Evolutionary conservation across 208 protist species (phyloP).

Genomic region (Trypanosoma conorhini): DNA sequence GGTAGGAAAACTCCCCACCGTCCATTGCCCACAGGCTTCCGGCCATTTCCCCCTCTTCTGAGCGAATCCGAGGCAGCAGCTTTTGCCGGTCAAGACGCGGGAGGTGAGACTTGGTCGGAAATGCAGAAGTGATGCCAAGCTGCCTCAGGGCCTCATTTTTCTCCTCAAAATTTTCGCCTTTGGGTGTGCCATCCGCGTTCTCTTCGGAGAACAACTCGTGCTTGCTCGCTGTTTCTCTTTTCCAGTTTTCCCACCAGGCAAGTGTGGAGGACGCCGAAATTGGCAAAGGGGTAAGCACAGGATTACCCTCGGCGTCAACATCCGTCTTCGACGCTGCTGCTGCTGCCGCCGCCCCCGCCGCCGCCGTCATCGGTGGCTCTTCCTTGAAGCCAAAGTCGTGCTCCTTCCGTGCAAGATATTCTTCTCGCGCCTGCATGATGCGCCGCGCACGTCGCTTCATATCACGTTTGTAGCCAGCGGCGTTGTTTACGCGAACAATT

Average conservation of each 20-base stretch:
- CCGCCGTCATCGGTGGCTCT: conserved; percentile 8
- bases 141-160: conserved; percentile 83
- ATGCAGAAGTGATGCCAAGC: conserved; percentile 77
- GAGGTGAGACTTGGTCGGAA: conserved; percentile 64
- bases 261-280: conserved; percentile 62
- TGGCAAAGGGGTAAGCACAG: conserved; percentile 48
- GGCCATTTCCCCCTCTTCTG: conserved; percentile 69
- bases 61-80: conserved; percentile 65
- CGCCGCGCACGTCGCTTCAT: conserved; percentile 92
- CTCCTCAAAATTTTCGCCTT: conserved; percentile 76
- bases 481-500: conserved; percentile 88
- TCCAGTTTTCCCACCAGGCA: conserved; percentile 89
- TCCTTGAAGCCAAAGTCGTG: conserved; percentile 43
- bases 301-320: conserved; percentile 25
- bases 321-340: not conserved
- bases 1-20: conserved; percentile 86
- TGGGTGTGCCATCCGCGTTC: conserved; percentile 74
- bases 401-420: conserved; percentile 76
- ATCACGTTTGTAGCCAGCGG: conserved; percentile 87
- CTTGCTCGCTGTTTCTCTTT: conserved; percentile 70
- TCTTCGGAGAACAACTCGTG: conserved; percentile 88
- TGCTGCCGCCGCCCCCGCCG: no score
- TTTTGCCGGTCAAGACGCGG: conserved; percentile 50
- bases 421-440: conserved; percentile 91
- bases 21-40: conserved; percentile 85